Evolutionary conservation across 2,329 filamentous ascomycete species (phyloP).

Genomic region (Zelopaecilomyces penicillatus): DNA sequence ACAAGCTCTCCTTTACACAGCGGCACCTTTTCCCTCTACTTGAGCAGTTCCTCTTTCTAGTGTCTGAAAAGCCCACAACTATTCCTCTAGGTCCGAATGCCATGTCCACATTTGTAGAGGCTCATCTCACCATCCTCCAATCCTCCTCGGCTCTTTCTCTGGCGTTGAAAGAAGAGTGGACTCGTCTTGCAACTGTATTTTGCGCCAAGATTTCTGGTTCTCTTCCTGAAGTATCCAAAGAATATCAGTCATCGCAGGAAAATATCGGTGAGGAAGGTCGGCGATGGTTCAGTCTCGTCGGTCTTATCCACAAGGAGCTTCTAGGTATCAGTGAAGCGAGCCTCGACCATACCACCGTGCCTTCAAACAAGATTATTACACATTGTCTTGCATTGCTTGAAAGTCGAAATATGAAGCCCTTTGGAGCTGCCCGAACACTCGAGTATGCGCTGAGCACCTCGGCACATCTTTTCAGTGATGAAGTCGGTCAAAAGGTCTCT

Average conservation of each 20-base stretch:
- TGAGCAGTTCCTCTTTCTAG: slow-evolving; percentile 44
- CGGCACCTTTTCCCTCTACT: slow-evolving; percentile 47
- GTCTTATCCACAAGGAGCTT: slow-evolving; percentile 33
- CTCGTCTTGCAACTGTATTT: slow-evolving; percentile 51
- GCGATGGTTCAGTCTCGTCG: slow-evolving; percentile 57
- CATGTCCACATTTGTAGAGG: slow-evolving; percentile 35
- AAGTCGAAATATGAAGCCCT: slow-evolving; percentile 48
- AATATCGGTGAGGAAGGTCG: slow-evolving; percentile 56
- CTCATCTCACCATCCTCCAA: slow-evolving; percentile 36
- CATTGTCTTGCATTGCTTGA: slow-evolving; percentile 35
- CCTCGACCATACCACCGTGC: slow-evolving; percentile 21
- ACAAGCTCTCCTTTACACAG: slow-evolving; percentile 38
- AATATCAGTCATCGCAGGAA: slow-evolving; percentile 65
- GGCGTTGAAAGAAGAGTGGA: slow-evolving; percentile 53
- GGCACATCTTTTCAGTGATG: slow-evolving; percentile 32
- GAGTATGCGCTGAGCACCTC: slow-evolving; percentile 29
- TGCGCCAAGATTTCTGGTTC: slow-evolving; percentile 62
- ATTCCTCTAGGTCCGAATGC: slow-evolving; percentile 26
- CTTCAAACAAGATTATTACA: slow-evolving; percentile 22
- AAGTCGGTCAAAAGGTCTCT: slow-evolving; percentile 27
- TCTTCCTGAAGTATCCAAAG: slow-evolving; percentile 72
- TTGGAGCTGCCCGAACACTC: slow-evolving; percentile 43
- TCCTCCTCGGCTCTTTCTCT: slow-evolving; percentile 34
- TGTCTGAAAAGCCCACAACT: slow-evolving; percentile 27
- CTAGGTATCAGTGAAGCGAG: slow-evolving; percentile 9